Base-by-base conservation (phyloP, 768 basidiomycete species). In the Trametes punicea region DNA sequence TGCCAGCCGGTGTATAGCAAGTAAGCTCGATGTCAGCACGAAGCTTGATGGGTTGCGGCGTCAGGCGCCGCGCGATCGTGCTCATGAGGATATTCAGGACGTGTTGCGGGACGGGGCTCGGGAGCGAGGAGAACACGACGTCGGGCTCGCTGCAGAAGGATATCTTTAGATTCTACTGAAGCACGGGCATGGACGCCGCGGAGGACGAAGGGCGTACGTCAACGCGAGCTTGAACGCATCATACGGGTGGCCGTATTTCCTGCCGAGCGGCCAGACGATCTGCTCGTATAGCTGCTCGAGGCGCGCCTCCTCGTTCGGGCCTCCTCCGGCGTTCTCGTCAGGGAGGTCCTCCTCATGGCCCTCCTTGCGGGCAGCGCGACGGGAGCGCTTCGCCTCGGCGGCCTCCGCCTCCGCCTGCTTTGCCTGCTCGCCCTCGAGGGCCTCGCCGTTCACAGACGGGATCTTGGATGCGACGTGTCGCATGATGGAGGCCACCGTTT, bases 141-240 rank as follows among this genome's bases (percentile, higher is more conserved):
- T 94, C 90, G 34, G 83, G 77, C 65, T 89, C 87, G 45, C 87
- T 88, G 55, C 20, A 39, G n/a, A 21, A 9, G 21, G 13, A 40
- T 16, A n/a, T n/a, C n/a, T n/a, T n/a, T n/a, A n/a, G n/a, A n/a
- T n/a, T n/a, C n/a, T n/a, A n/a, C n/a, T n/a, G 38, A 13, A 31
- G 46, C 5, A 20, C 4, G 13, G 29, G 16, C 16, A 3, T 2
- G 7, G 33, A 21, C 25, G 15, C 9, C 20, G 46, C 39, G 46
- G 40, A 38, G 42, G 33, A 25, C 33, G 30, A 39, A 18, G 18
- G 2, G 76, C 90, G 57, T 65, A 96, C 96, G 90, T 90, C 51
- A 98, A 76, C n/a, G 92, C 85, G 41, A 97, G 80, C 71, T 98
- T 98, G 80, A 98, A 99, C 0, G 96, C 96, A 70, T 98, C 97